Percentiles rank a stretch among this genome's conserved stretches.
Conservation (phyloP, 768 basidiomycete species). For the Mycena alexandri region DNA sequence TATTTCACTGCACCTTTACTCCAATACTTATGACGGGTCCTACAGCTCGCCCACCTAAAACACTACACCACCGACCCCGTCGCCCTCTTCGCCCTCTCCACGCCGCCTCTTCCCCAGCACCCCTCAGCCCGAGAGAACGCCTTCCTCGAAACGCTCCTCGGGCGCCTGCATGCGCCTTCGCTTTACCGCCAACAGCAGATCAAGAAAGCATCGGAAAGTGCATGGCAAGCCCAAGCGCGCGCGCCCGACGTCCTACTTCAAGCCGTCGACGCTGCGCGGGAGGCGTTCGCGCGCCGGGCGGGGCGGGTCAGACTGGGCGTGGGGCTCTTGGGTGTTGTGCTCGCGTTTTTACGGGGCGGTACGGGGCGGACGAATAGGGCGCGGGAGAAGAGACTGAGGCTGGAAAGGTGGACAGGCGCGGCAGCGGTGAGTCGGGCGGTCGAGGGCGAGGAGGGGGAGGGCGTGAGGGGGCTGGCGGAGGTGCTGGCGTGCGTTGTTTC, state of each 20-base stretch:
- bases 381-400: background rate
- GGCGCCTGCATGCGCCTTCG: constrained; percentile 47
- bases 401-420: constrained; percentile 24
- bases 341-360: constrained; percentile 3
- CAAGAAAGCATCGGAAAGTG: constrained; percentile 22
- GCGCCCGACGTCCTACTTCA: constrained; percentile 47
- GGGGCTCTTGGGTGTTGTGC: constrained; percentile 10
- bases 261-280: constrained; percentile 35
- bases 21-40: background rate
- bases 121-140: constrained; percentile 31
- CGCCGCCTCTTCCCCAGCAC: constrained; percentile 42
- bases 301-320: constrained; percentile 21
- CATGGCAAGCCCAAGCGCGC: constrained; percentile 45
- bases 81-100: constrained; percentile 52
- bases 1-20: background rate
- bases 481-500: constrained; percentile 40
- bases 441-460: constrained; percentile 1
- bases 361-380: too few relatives aligned
- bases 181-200: background rate
- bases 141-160: constrained; percentile 53
- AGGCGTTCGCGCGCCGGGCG: background rate
- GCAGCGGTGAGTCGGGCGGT: constrained; percentile 8
- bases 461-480: constrained; percentile 22
- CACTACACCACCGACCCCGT: constrained; percentile 76
- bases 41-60: constrained; percentile 73